A percentile compares a stretch with the other conserved stretches of the same genome.
Evolutionary conservation across 2,329 filamentous ascomycete species (phyloP).

Genomic region (Thielaviopsis punctulata): DNA sequence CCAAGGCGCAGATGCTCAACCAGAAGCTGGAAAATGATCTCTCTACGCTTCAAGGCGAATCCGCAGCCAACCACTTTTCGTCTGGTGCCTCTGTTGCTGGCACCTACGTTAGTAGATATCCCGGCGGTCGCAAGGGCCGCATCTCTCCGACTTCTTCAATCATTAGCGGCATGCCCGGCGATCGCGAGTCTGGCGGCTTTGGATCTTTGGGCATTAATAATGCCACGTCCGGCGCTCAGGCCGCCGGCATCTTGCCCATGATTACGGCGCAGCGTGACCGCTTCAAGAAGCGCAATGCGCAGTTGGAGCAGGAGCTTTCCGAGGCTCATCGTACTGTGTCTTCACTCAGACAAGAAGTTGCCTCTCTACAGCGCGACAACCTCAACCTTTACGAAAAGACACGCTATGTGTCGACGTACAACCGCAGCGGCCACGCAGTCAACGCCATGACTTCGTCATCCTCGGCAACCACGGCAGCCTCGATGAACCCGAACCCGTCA

Average conservation of each 20-base stretch:
- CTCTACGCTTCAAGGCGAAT: constrained; percentile 69
- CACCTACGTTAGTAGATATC: constrained; percentile 69
- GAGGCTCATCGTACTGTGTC: constrained; percentile 70
- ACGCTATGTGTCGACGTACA: constrained; percentile 88
- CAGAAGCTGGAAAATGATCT: constrained; percentile 85
- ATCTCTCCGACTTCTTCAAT: constrained; percentile 93
- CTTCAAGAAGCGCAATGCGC: constrained; percentile 88
- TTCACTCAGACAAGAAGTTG: constrained; percentile 75
- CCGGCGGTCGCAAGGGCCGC: constrained; percentile 45
- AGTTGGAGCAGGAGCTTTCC: constrained; percentile 79
- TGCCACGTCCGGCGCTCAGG: constrained; percentile 17
- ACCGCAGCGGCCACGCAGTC: constrained; percentile 31
- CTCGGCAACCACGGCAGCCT: constrained; percentile 46
- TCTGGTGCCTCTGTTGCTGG: constrained; percentile 85
- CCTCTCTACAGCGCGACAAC: constrained; percentile 89
- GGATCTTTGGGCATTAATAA: constrained; percentile 19
- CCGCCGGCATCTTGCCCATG: constrained; percentile 84
- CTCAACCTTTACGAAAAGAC: constrained; percentile 95
- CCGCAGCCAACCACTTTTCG: constrained; percentile 58
- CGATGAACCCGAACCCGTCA: constrained; percentile 54
- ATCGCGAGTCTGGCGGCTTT: constrained; percentile 48
- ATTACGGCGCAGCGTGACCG: constrained; percentile 93
- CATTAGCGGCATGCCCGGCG: constrained; percentile 56
- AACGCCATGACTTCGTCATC: constrained; percentile 38
- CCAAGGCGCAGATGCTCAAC: constrained; percentile 69